These are phyloP conservation scores for Berberis thunbergii DNA, from an alignment of 164 flowering plant species.

Conservation along the genomic window DNA sequence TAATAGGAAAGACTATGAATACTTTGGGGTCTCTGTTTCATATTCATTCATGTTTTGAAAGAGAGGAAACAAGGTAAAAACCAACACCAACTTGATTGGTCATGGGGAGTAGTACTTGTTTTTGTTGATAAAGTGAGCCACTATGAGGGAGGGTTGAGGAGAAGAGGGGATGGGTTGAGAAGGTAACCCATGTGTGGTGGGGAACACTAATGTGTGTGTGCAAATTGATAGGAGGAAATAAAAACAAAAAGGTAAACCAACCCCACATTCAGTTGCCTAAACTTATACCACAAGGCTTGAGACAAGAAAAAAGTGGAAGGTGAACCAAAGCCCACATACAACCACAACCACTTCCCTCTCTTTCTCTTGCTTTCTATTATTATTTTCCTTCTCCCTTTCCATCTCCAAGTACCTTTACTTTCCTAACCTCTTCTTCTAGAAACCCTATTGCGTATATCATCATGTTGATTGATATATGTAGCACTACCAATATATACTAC, in stretches of 20 bases:
- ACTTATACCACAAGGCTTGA: constrained; percentile 44
- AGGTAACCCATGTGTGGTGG: constrained; percentile 12
- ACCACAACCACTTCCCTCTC: constrained; percentile 10
- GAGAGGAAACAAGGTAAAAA: too few species aligned
- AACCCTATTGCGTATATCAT: constrained; percentile 10
- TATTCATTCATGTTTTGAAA: too few species aligned
- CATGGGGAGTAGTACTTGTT: constrained; percentile 3
- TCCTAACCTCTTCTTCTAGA: constrained; percentile 40
- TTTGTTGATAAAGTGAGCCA: not conserved
- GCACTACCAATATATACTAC: not conserved
- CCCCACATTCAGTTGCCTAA: constrained; percentile 19
- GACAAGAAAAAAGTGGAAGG: constrained; percentile 45
- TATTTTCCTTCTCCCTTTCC: constrained; percentile 14
- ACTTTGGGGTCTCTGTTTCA: too few species aligned
- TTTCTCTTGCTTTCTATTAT: not conserved
- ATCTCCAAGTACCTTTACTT: constrained; percentile 2
- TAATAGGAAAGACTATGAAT: too few species aligned
- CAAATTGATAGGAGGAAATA: constrained; percentile 12
- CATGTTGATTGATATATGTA: not conserved
- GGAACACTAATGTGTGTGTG: constrained; percentile 8
- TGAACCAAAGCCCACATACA: constrained; percentile 56
- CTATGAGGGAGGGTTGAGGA: not conserved
- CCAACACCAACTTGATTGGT: not conserved
- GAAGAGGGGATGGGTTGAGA: not conserved
- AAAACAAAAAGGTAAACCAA: constrained; percentile 16